phyloP scores from a whole-genome alignment of 352 stramenopile genomes.

The Poterioochromonas sp. region DNA sequence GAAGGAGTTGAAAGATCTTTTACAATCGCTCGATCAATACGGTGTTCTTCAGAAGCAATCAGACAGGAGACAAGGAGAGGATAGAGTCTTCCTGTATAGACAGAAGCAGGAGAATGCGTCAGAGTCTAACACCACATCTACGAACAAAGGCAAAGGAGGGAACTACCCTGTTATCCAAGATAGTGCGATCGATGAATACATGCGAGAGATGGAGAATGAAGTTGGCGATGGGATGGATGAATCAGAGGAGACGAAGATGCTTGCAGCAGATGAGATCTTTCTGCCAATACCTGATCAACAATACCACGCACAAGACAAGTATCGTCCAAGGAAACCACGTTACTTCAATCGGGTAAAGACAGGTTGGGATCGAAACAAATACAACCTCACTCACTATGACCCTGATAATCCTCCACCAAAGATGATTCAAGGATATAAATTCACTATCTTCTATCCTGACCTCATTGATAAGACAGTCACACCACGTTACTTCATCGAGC shows the following conservation, averaged over 20 bases:
- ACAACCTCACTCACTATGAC: slow-evolving; percentile 99
- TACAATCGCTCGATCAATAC: background rate
- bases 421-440: slow-evolving; percentile 99
- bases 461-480: slow-evolving; percentile 91
- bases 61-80: too few species aligned
- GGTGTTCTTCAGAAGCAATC: too few species aligned
- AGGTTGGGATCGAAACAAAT: slow-evolving; percentile 99
- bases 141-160: too few species aligned
- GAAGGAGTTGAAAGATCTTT: too few species aligned
- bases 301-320: slow-evolving; percentile 88
- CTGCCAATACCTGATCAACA: slow-evolving; percentile 41
- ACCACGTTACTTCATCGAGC: slow-evolving; percentile 88
- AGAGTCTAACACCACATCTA: too few species aligned
- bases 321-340: slow-evolving; percentile 88
- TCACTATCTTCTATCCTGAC: slow-evolving; percentile 99
- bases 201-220: background rate
- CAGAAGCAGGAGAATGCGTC: too few species aligned
- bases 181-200: background rate
- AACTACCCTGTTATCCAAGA: too few species aligned
- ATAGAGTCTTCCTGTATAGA: too few species aligned
- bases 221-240: slow-evolving; percentile 3
- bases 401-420: slow-evolving; percentile 98
- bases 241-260: slow-evolving; percentile 42
- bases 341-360: slow-evolving; percentile 99
- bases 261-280: slow-evolving; percentile 42